Conservation (phyloP, 192 early-diverging fungal species). For the Gaertneriomyces sp. region DNA sequence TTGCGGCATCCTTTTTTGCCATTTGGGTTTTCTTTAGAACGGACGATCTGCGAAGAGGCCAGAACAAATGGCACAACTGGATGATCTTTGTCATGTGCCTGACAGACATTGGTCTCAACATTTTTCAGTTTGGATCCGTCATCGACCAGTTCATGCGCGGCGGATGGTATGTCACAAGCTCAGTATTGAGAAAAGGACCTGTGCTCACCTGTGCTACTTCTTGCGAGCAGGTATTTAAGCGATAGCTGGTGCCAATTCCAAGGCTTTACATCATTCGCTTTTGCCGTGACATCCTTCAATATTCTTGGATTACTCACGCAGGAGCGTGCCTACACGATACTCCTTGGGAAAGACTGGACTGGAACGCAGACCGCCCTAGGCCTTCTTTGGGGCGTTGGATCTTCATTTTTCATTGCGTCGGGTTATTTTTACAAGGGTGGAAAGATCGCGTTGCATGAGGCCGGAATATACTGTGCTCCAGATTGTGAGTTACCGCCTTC, state of each 20-base stretch:
- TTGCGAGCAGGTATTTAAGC: background rate
- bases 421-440: conserved; percentile 6
- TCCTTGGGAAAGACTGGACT: conserved; percentile 17
- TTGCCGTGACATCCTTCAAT: conserved; percentile 12
- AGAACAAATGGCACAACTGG: conserved; percentile 16
- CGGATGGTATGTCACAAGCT: conserved; percentile 7
- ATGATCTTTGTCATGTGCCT: conserved; percentile 1
- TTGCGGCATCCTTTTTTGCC: background rate
- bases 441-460: conserved; percentile 13
- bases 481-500: conserved; percentile 14
- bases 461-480: conserved; percentile 19
- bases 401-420: background rate
- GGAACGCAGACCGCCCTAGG: conserved; percentile 1
- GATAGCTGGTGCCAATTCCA: conserved; percentile 25
- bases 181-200: background rate
- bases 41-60: background rate
- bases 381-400: background rate
- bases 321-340: conserved; percentile 13
- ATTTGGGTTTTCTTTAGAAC: background rate
- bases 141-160: background rate
- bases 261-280: conserved; percentile 5
- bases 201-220: background rate
- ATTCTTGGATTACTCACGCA: conserved; percentile 10
- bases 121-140: conserved; percentile 10
- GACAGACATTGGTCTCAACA: conserved; percentile 6